Evolutionary conservation across 768 basidiomycete species (phyloP).

Genomic region (Leccinum subtestaceum): DNA sequence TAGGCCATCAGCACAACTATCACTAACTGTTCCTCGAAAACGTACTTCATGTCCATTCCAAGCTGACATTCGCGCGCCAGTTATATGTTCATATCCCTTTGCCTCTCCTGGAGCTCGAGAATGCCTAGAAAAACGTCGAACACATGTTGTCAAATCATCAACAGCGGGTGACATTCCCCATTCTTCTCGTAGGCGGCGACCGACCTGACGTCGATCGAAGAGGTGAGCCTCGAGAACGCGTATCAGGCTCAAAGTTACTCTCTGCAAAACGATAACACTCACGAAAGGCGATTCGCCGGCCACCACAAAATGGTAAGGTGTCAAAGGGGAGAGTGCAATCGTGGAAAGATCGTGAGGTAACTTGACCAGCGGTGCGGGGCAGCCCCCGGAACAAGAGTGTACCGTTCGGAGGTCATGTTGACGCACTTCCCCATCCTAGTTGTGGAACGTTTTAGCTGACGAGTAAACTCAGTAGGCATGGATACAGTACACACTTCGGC

Average conservation of each 20-base stretch:
- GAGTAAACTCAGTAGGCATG: not conserved
- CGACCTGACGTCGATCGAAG: constrained; percentile 76
- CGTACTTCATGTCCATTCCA: constrained; percentile 74
- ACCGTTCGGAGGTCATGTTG: constrained; percentile 80
- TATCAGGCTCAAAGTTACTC: not conserved
- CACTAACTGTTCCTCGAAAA: not conserved
- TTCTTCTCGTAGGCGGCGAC: constrained; percentile 57
- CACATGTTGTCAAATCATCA: constrained; percentile 67
- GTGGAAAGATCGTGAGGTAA: constrained; percentile 67
- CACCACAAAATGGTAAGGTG: constrained; percentile 82
- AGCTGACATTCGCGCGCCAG: constrained; percentile 68
- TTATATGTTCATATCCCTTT: constrained; percentile 58
- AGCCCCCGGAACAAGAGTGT: constrained; percentile 59
- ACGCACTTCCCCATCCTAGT: constrained; percentile 79
- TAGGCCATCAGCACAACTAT: constrained; percentile 11
- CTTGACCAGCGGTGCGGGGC: constrained; percentile 70
- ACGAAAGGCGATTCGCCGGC: constrained; percentile 80
- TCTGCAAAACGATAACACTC: constrained; percentile 26
- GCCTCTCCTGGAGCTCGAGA: constrained; percentile 34
- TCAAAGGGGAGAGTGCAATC: constrained; percentile 70
- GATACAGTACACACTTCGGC: constrained; percentile 55
- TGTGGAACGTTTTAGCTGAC: constrained; percentile 21
- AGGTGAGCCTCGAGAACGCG: constrained; percentile 35
- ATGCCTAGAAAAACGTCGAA: constrained; percentile 70
- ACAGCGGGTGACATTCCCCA: constrained; percentile 60